A percentile compares a stretch with the other conserved stretches of the same genome.
These are phyloP conservation scores for Botrytis paeoniae DNA, from an alignment of 2,329 filamentous ascomycete genomes.

Conservation along the genomic window DNA sequence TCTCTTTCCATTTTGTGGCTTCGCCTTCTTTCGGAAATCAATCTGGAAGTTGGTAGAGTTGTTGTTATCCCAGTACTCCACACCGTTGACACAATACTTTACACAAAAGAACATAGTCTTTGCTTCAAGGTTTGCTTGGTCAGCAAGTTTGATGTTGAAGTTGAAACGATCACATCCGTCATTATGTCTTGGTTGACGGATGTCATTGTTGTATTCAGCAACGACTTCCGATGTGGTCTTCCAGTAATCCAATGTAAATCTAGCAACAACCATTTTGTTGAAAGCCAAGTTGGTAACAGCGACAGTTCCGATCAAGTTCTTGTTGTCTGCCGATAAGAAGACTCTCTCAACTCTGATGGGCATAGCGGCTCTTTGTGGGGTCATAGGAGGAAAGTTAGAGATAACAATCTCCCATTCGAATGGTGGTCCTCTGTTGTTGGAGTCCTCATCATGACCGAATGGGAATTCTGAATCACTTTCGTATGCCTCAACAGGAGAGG, in stretches of 20 bases:
- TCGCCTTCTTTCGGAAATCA: conserved; percentile 80
- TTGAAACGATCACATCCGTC: conserved; percentile 83
- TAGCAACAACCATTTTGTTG: conserved; percentile 82
- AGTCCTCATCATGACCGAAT: conserved; percentile 55
- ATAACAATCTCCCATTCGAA: conserved; percentile 87
- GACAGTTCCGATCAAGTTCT: conserved; percentile 77
- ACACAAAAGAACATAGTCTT: conserved; percentile 94
- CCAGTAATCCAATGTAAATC: conserved; percentile 97
- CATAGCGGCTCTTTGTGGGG: conserved; percentile 57
- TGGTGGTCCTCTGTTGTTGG: conserved; percentile 40
- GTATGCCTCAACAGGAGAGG: conserved; percentile 85
- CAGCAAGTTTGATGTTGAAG: conserved; percentile 89
- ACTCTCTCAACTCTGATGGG: conserved; percentile 82
- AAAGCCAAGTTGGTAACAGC: conserved; percentile 87
- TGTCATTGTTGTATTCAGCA: conserved; percentile 82
- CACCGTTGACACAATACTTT: conserved; percentile 77
- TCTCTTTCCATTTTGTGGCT: conserved; percentile 58
- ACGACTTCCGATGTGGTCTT: conserved; percentile 94
- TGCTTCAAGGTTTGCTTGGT: conserved; percentile 84
- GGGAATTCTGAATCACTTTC: conserved; percentile 89
- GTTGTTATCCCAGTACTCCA: conserved; percentile 97
- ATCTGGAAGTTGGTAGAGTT: conserved; percentile 83
- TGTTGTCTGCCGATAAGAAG: conserved; percentile 84
- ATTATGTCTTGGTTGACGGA: conserved; percentile 61
- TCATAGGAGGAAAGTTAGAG: conserved; percentile 75